Base-by-base conservation (phyloP, 768 basidiomycete genomes). In the Amanita exitialis region DNA sequence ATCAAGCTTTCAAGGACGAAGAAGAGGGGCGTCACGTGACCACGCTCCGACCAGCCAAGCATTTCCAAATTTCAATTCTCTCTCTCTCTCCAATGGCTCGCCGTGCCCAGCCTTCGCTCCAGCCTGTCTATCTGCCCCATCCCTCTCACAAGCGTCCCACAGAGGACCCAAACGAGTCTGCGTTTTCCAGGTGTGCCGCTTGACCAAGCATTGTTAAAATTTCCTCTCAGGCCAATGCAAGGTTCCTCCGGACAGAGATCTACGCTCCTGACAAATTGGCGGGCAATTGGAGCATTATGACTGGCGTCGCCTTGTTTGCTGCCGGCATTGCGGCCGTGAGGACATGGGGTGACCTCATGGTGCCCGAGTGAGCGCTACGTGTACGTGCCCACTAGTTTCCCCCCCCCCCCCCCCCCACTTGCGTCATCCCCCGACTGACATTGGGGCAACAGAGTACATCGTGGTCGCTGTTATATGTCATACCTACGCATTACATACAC, bases 291-390 rank as follows among this genome's bases (percentile, higher is more conserved):
- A 86, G 74, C 60, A 76, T 90, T 54, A 58, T 81, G 41, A 78
- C 81, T 6, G 83, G 83, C 16, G 67, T 83, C 6, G 70, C 74
- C 5, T 66, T 89, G 54, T 91, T 90, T 58, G 66, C 79, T 21
- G 84, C 78, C 25, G 86, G 86, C 3, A 80, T 91, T 51, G 64
- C 81, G 39, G 79, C 71, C 12, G 79, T 83, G 13, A 80, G 87
- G 63, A 78, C 78, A 37, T 95, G 85, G 77, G 90, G 90, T 9
- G 86, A 84, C 37, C 62, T 86, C 38, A 76, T 90, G 69, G 76
- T 90, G 6, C 85, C 85, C 39, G 79, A 77, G 23, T 86, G 64
- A 68, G 51, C 34, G 27, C 18, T 30, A 32, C 18, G 25, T 28
- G 27, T 28, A 46, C 25, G 47, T 47, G 8, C n/a, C n/a, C n/a